Evolutionary conservation across 2,329 filamentous ascomycete species (phyloP).

Genomic region (Penicillium frequentans): DNA sequence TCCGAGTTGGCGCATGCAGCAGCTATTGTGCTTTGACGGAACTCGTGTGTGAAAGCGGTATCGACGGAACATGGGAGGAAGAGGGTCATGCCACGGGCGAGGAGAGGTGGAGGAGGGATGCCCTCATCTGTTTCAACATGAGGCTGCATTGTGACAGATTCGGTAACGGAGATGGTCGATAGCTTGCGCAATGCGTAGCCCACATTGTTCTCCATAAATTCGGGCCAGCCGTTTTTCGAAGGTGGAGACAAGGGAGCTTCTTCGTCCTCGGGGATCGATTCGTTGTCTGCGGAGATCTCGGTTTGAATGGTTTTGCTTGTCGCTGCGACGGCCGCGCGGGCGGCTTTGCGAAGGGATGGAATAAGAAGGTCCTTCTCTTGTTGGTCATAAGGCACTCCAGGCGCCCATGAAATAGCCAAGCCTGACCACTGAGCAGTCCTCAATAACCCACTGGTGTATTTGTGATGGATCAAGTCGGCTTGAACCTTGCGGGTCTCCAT

Average conservation of each 20-base stretch:
- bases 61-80: constrained; percentile 35
- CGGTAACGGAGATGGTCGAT: constrained; percentile 45
- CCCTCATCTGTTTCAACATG: constrained; percentile 23
- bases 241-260: constrained; percentile 9
- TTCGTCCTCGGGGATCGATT: constrained; percentile 13
- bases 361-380: constrained; percentile 44
- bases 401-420: constrained; percentile 41
- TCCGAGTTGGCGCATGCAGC: constrained; percentile 41
- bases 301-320: constrained; percentile 41
- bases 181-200: constrained; percentile 34
- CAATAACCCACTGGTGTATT: constrained; percentile 40
- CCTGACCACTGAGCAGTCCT: constrained; percentile 41
- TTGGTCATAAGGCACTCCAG: constrained; percentile 33
- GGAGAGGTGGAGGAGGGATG: constrained; percentile 33
- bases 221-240: constrained; percentile 19
- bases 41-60: constrained; percentile 33
- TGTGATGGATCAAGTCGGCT: constrained; percentile 37
- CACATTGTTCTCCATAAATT: constrained; percentile 26
- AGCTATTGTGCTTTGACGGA: constrained; percentile 36
- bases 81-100: constrained; percentile 38
- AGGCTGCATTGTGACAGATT: constrained; percentile 39
- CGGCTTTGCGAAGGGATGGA: constrained; percentile 43
- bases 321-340: constrained; percentile 41
- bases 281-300: constrained; percentile 38
- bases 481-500: constrained; percentile 32